These are phyloP conservation scores for Saccharata proteae DNA, from an alignment of 2,329 filamentous ascomycete species.

Conservation along the genomic window DNA sequence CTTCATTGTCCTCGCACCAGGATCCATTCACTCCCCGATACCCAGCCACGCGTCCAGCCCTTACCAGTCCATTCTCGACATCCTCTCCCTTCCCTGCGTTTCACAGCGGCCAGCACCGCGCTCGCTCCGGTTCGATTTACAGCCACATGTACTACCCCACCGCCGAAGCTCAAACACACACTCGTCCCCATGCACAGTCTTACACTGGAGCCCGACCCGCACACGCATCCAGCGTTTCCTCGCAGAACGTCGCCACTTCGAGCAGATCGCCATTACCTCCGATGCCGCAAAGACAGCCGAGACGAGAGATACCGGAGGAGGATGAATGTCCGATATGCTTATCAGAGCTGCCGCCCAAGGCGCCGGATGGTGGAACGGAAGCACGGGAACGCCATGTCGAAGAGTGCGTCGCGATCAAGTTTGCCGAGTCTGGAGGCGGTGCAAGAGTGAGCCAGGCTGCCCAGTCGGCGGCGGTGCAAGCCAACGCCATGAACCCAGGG, in stretches of 20 bases:
- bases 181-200: neutral
- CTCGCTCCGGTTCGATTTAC: too few relatives aligned
- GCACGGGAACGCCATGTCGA: conserved; percentile 33
- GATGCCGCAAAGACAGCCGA: conserved; percentile 8
- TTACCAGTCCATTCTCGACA: too few relatives aligned
- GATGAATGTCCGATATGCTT: conserved; percentile 73
- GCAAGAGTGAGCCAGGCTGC: too few relatives aligned
- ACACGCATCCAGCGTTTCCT: too few relatives aligned
- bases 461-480: neutral
- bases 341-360: conserved; percentile 49
- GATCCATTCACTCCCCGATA: too few relatives aligned
- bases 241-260: too few relatives aligned
- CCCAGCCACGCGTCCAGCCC: too few relatives aligned
- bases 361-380: conserved; percentile 24
- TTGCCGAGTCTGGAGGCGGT: conserved; percentile 9
- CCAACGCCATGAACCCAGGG: neutral
- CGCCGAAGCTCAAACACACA: too few relatives aligned
- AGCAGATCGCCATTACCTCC: conserved; percentile 3
- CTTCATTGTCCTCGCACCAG: too few relatives aligned
- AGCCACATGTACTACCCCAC: too few relatives aligned
- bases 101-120: too few relatives aligned
- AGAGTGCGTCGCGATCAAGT: conserved; percentile 24
- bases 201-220: neutral
- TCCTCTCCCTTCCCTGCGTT: too few relatives aligned
- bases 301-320: conserved; percentile 43